phyloP scores from a whole-genome alignment of 1,284 basidiomycete genomes.

The Heterobasidion irregulare region DNA sequence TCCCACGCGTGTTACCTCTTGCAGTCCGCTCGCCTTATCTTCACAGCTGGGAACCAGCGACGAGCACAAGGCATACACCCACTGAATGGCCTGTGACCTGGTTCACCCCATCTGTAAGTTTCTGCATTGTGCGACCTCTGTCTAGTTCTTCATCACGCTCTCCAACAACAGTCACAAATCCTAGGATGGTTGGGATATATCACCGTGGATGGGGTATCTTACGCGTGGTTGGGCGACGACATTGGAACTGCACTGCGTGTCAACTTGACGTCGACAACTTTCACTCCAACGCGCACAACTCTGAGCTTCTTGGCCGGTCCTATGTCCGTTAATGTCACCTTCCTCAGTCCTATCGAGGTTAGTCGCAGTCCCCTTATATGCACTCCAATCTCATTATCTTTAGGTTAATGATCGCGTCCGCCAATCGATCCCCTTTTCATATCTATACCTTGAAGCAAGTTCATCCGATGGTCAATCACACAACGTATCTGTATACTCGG shows the following conservation, averaged over 20 bases:
- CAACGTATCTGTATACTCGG: constrained; percentile 23
- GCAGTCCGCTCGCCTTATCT: constrained; percentile 28
- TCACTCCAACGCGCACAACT: constrained; percentile 19
- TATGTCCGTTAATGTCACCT: constrained; percentile 17
- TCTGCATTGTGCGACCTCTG: too few relatives aligned
- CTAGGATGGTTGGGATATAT: constrained; percentile 9
- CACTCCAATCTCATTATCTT: too few relatives aligned
- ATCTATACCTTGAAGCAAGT: constrained; percentile 20
- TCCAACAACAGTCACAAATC: not conserved
- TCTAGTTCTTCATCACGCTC: not conserved
- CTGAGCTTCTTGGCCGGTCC: constrained; percentile 15
- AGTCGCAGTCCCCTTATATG: not conserved
- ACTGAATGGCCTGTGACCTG: constrained; percentile 7
- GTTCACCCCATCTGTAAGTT: not conserved
- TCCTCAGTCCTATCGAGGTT: constrained; percentile 22
- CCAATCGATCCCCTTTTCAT: constrained; percentile 25
- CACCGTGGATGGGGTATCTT: constrained; percentile 7
- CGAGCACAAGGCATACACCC: constrained; percentile 1
- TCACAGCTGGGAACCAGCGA: constrained; percentile 16
- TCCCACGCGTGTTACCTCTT: constrained; percentile 19
- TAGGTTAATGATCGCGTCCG: constrained; percentile 22
- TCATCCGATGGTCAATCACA: constrained; percentile 23
- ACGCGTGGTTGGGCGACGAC: constrained; percentile 6
- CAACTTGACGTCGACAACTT: constrained; percentile 7
- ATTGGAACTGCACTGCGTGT: not conserved